A percentile compares a stretch with the other conserved stretches of the same genome.
These are phyloP conservation scores for Crucihimalaya himalaica DNA, from an alignment of 345 rosid species.

Conservation along the genomic window DNA sequence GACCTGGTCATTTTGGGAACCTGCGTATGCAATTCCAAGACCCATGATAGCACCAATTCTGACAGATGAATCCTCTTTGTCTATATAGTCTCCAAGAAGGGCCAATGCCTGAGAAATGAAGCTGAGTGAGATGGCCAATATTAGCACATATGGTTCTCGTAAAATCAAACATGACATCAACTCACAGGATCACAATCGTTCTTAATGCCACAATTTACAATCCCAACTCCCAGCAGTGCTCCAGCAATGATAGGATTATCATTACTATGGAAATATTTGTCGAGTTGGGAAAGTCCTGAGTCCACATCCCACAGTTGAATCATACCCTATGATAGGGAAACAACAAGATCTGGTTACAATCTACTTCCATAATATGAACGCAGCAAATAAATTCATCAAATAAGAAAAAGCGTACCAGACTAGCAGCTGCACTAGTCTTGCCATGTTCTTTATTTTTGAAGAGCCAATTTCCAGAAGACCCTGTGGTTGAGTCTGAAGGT, in stretches of 20 bases:
- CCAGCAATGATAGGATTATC: slow-evolving; percentile 90
- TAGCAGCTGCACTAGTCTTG: slow-evolving; percentile 95
- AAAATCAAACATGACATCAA: slow-evolving; percentile 24
- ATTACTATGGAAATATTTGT: slow-evolving; percentile 84
- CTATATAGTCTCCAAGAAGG: slow-evolving; percentile 70
- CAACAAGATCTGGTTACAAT: slow-evolving; percentile 9
- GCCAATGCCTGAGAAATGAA: slow-evolving; percentile 74
- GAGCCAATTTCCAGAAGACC: slow-evolving; percentile 87
- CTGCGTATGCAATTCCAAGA: slow-evolving; percentile 92
- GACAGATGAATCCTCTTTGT: slow-evolving; percentile 79
- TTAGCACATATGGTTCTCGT: background rate
- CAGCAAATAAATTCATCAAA: background rate
- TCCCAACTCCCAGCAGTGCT: slow-evolving; percentile 92
- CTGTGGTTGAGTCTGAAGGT: slow-evolving; percentile 70
- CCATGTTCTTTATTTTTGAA: slow-evolving; percentile 99
- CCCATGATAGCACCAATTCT: slow-evolving; percentile 98
- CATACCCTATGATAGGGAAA: slow-evolving; percentile 66
- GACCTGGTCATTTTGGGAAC: slow-evolving; percentile 81
- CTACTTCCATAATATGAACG: slow-evolving; percentile 5
- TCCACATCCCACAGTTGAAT: slow-evolving; percentile 96
- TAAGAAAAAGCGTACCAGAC: slow-evolving; percentile 58
- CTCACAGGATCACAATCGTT: slow-evolving; percentile 96
- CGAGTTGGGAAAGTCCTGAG: slow-evolving; percentile 87
- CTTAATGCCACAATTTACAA: slow-evolving; percentile 79
- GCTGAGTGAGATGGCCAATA: slow-evolving; percentile 27